Base-by-base conservation (phyloP, 441 rosid genomes). In the Gossypium schwendimanii region DNA sequence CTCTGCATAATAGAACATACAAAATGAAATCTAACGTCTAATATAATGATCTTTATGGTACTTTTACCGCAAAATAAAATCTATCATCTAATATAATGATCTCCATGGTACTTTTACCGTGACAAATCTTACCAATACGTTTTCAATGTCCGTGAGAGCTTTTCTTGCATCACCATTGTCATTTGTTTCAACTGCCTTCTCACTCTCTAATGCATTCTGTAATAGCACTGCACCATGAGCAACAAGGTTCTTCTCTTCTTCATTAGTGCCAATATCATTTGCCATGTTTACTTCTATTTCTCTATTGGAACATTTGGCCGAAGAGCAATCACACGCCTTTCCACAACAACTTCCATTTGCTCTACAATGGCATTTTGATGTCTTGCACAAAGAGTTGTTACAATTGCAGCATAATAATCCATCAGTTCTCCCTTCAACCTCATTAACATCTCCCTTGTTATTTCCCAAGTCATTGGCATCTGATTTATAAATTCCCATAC, bases 71-170 rank as follows among this genome's bases (percentile, higher is more conserved):
- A 50, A 50, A 50, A 50, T 60, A 2, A 14, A 66, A 23, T 23
- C 24, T 23, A 23, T 0, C 24, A 0, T 23, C 24, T 1, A 23
- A 23, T 23, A 23, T 23, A 23, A 23, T 23, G 24, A 23, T 23
- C 24, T 23, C 5, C 5, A 26, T 26, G 5, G 31, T 3, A 26
- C 31, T 26, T 26, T 3, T 26, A 26, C 17, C 8, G 17, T 5
- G 18, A 15, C 2, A 28, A 55, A 45, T 6, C 57, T 18, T 86
- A 93, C 98, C 88, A 80, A 66, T 12, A 88, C 83, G 81, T 95
- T 95, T 54, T 95, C 99, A 9, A 95, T 90, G 76, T 95, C 98
- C 0, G 93, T 79, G 63, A 95, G 80, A 69, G 97, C 87, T 82
- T 87, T 95, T 79, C 98, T 87, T 44, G 74, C 70, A 4, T 80